Evolutionary conservation across 805 yeast species (phyloP), one percentile per base, ranked within the genome.

Genomic region (Candida boleticola): DNA sequence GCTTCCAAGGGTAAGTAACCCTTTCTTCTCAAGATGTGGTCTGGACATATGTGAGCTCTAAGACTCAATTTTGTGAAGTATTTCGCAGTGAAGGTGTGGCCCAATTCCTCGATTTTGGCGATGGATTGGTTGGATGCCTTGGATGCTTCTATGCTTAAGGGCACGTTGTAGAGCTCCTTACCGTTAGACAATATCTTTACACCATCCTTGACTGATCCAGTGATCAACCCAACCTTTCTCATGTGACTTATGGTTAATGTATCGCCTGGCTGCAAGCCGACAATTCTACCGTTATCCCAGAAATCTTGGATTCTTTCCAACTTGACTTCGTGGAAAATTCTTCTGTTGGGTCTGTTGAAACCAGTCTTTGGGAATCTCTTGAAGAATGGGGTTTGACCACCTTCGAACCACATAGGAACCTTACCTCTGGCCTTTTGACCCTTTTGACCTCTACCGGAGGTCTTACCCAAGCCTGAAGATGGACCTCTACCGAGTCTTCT

Each of bases 351-450:
- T 60, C 88, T 79, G 54, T 77, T 80, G 70, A 89, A 89, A 6
- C 98, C 98, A 46, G 83, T 72, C 60, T 92, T 92, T 51, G 97
- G 96, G 65, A 88, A 82, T 51, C 85, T 69, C 64, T 85, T 78
- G 63, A 81, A 80, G 58, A 84, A 80, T 20, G 97, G 98, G 1
- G 98, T 93, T 63, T 93, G 99, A 61, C 99, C 98, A 80, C 99
- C 99, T 73, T 93, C 99, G 61, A 92, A 89, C 92, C 95, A 88
- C 45, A 85, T 79, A 43, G 89, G 92, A 23, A 92, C 92, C 32
- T 83, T 79, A 29, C 92, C 86, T 67, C 98, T 80, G 9, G 98
- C 97, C 69, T 92, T 92, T 63, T 92, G 98, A 80, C 99, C 99
- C 70, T 93, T 93, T 58, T 88, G 96, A 74, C 99, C 99, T 63